Percentiles rank a stretch among this genome's conserved stretches.
Conservation (phyloP, 2,329 filamentous ascomycete genomes). For the Penicillium crustosum region DNA sequence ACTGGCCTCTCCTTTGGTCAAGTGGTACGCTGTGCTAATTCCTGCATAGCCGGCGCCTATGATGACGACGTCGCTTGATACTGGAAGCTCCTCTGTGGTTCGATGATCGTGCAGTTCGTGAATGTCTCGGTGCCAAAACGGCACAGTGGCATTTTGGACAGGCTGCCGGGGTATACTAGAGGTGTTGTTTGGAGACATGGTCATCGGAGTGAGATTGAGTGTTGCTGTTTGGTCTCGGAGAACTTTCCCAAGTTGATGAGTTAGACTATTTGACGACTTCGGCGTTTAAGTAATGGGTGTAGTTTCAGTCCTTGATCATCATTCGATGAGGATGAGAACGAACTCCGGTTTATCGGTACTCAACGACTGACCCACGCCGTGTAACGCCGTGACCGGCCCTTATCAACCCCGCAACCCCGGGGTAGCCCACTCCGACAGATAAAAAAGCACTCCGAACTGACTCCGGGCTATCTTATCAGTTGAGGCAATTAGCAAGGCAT, state of each 20-base stretch:
- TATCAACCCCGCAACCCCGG: not conserved
- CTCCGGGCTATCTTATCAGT: not conserved
- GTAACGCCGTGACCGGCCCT: not conserved
- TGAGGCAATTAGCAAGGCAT: not conserved
- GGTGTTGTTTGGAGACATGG: not conserved
- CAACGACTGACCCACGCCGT: not conserved
- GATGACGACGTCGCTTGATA: constrained; percentile 47
- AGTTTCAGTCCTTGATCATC: no score
- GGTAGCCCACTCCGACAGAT: not conserved
- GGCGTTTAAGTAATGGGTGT: not conserved
- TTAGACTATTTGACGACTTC: not conserved
- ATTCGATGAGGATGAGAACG: not conserved
- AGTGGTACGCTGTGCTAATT: constrained; percentile 46
- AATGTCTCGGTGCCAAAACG: constrained; percentile 42
- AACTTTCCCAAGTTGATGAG: not conserved
- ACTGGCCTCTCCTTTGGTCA: constrained; percentile 28
- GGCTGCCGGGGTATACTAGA: not conserved
- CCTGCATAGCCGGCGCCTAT: constrained; percentile 52
- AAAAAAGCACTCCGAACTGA: not conserved
- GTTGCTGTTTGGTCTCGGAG: not conserved
- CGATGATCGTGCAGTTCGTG: constrained; percentile 44
- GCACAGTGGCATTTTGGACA: not conserved
- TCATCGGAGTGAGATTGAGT: not conserved
- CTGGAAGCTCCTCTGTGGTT: constrained; percentile 42
- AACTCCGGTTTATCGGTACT: not conserved